These are phyloP conservation scores for Dicorynia guianensis DNA, from an alignment of 306 rosid species.

Conservation along the genomic window DNA sequence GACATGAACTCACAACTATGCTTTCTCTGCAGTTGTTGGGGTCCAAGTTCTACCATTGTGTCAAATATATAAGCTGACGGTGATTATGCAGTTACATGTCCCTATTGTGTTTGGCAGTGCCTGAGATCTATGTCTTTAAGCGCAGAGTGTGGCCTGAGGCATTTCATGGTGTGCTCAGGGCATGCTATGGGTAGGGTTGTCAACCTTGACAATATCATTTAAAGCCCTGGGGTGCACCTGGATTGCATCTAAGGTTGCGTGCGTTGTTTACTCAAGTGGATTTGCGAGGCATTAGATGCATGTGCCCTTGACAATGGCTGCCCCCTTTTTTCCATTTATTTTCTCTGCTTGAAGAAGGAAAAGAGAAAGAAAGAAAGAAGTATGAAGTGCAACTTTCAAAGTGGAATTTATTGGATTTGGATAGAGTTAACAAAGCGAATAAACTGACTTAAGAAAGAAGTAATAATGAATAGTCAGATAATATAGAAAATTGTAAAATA, in stretches of 20 bases:
- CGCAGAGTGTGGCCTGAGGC: background rate
- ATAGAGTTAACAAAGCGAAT: too few species aligned
- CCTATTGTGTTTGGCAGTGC: background rate
- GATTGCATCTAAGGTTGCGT: background rate
- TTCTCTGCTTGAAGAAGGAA: background rate
- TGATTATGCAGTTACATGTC: background rate
- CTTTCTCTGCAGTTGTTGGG: constrained; percentile 2
- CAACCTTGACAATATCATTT: background rate
- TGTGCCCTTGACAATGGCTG: background rate
- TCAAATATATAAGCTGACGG: constrained; percentile 11
- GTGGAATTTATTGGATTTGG: too few species aligned
- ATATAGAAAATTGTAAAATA: too few species aligned
- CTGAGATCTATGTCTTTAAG: background rate
- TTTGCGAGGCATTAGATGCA: too few species aligned
- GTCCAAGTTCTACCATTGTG: background rate
- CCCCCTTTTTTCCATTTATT: too few species aligned
- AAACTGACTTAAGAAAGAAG: too few species aligned
- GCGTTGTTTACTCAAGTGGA: background rate
- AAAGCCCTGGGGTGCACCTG: background rate
- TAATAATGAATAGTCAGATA: too few species aligned
- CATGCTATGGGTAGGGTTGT: background rate
- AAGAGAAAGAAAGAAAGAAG: background rate
- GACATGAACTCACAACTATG: background rate
- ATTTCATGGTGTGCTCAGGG: background rate
- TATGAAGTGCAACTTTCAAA: background rate